These are phyloP conservation scores for Linnemannia hyalina DNA, from an alignment of 192 early-diverging fungal genomes.

Conservation along the genomic window DNA sequence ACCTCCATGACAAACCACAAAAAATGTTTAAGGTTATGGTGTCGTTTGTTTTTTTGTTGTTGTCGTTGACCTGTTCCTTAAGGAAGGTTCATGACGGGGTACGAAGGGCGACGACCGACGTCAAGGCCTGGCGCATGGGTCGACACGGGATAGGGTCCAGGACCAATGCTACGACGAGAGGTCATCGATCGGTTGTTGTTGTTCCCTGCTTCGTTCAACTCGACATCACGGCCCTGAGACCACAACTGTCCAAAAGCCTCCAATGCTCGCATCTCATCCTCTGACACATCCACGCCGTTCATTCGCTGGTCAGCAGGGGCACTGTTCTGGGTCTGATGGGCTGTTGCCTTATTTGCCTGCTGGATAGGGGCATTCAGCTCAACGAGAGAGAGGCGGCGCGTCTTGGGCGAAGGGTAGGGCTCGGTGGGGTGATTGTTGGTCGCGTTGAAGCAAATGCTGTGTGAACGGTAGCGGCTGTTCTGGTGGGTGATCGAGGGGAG, in stretches of 20 bases:
- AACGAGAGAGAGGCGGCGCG: conserved; percentile 44
- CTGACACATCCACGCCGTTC: conserved; percentile 41
- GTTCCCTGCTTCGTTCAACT: conserved; percentile 12
- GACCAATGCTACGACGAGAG: not conserved
- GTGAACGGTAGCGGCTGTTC: conserved; percentile 28
- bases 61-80: not conserved
- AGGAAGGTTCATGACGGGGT: not conserved
- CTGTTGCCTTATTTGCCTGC: conserved; percentile 23
- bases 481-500: conserved; percentile 20
- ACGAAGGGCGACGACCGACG: conserved; percentile 24
- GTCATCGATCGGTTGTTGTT: not conserved
- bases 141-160: conserved; percentile 2
- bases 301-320: not conserved
- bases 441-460: conserved; percentile 19
- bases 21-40: not conserved
- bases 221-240: conserved; percentile 50
- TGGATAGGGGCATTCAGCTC: conserved; percentile 51
- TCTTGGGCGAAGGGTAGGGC: conserved; percentile 20
- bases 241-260: conserved; percentile 55
- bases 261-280: conserved; percentile 47
- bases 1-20: not conserved
- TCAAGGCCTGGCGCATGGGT: conserved; percentile 33
- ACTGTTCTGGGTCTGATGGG: conserved; percentile 10
- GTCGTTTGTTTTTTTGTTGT: no score
- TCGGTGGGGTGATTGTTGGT: not conserved